Evolutionary conservation across 192 early-diverging fungal genomes (phyloP).

Genomic region (Dissophora globulifera): DNA sequence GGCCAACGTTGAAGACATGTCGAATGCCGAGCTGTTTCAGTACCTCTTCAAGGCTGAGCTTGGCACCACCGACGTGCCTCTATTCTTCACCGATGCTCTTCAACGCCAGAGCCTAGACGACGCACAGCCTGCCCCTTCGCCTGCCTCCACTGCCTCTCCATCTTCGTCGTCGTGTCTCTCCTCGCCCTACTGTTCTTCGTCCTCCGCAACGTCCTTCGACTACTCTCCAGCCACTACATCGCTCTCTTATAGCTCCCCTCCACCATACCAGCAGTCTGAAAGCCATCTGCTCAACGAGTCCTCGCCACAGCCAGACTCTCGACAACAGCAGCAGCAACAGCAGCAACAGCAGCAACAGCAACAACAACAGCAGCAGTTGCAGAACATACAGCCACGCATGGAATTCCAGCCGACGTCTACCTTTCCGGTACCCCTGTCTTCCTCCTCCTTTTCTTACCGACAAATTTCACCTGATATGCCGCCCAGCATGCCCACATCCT

Average conservation of each 20-base stretch:
- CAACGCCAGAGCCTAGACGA: neutral
- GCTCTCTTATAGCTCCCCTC: conserved; percentile 17
- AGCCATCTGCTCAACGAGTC: neutral
- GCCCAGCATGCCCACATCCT: conserved; percentile 27
- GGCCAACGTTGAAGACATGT: conserved; percentile 50
- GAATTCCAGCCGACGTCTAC: neutral
- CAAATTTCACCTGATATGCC: conserved; percentile 49
- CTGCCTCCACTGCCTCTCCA: conserved; percentile 13
- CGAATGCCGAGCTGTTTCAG: conserved; percentile 53
- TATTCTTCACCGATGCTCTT: conserved; percentile 9
- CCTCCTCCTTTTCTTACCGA: conserved; percentile 37
- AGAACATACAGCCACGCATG: too few relatives aligned
- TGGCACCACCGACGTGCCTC: conserved; percentile 21
- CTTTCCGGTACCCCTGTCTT: conserved; percentile 29
- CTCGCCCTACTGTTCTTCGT: too few relatives aligned
- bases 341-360: conserved; percentile 18
- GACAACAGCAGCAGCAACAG: conserved; percentile 4
- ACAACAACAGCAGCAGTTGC: conserved; percentile 3
- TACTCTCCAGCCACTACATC: conserved; percentile 11
- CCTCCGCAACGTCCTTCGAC: conserved; percentile 6
- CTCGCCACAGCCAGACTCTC: too few relatives aligned
- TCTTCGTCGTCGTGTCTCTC: neutral
- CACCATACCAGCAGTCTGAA: conserved; percentile 16
- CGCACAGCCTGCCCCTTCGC: conserved; percentile 7
- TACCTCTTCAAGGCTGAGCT: conserved; percentile 55